These are phyloP conservation scores for Panaeolus cyanescens DNA, from an alignment of 768 basidiomycete species.

Conservation along the genomic window DNA sequence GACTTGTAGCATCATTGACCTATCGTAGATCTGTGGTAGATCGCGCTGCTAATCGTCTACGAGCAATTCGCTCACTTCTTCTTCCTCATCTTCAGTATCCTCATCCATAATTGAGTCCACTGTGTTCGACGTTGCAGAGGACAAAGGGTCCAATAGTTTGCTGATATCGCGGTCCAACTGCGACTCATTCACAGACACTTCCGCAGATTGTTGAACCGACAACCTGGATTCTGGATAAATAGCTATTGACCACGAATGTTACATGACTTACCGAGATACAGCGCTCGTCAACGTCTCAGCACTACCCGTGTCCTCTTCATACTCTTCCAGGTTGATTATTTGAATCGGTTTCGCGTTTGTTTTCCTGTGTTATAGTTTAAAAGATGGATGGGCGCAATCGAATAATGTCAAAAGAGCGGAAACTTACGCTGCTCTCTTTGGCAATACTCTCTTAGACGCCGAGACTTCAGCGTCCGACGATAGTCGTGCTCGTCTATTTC, in stretches of 20 bases:
- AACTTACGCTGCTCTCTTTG: conserved; percentile 53
- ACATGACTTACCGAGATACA: neutral
- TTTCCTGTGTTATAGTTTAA: neutral
- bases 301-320: neutral
- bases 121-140: conserved; percentile 16
- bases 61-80: conserved; percentile 52
- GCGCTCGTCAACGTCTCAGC: neutral
- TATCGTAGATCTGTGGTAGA: neutral
- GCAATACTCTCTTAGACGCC: neutral
- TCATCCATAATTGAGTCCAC: conserved; percentile 57
- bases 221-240: neutral
- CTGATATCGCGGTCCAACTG: conserved; percentile 42
- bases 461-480: neutral
- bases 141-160: conserved; percentile 34
- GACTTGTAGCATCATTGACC: neutral
- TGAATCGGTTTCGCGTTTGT: neutral
- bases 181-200: conserved; percentile 33
- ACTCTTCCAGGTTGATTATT: neutral
- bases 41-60: conserved; percentile 26
- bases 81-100: conserved; percentile 49
- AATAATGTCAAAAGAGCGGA: neutral
- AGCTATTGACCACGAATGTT: neutral
- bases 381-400: neutral
- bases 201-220: conserved; percentile 11
- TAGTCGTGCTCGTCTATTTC: neutral